A percentile compares a stretch with the other conserved stretches of the same genome.
phyloP scores from a whole-genome alignment of 78 protist species.

The Cavenderia fasciculata region DNA sequence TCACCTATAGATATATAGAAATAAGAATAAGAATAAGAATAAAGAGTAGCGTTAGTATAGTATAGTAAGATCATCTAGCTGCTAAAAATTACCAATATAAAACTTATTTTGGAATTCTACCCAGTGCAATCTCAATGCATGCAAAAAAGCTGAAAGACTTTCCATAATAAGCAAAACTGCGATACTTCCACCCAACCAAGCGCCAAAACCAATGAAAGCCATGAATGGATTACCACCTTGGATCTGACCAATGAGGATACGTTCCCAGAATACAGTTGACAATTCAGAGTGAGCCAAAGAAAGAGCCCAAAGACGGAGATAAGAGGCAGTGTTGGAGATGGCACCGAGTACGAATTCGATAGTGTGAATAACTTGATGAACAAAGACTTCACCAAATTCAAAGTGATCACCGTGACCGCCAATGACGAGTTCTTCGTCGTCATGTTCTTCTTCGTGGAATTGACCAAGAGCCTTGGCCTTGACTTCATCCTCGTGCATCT shows the following conservation, averaged over 20 bases:
- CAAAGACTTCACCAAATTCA: constrained; percentile 91
- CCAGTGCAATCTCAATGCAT: constrained; percentile 99
- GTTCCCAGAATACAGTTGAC: constrained; percentile 80
- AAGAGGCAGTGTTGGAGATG: constrained; percentile 99
- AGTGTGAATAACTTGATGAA: constrained; percentile 98
- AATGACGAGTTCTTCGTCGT: constrained; percentile 48
- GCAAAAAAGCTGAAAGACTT: constrained; percentile 99
- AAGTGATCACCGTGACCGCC: constrained; percentile 85
- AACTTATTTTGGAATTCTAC: constrained; percentile 99
- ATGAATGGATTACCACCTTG: constrained; percentile 50
- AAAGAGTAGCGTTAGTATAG: no score
- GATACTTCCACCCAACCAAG: constrained; percentile 95
- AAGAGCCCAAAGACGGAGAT: constrained; percentile 99
- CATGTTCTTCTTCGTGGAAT: constrained; percentile 51
- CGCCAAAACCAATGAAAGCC: constrained; percentile 84
- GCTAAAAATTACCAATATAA: constrained; percentile 89
- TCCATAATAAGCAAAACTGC: constrained; percentile 99
- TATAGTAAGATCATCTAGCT: no score
- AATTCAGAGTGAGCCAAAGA: constrained; percentile 98
- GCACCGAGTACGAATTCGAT: constrained; percentile 99
- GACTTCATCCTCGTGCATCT: constrained; percentile 15
- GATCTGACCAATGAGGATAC: constrained; percentile 39
- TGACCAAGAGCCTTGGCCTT: constrained; percentile 17
- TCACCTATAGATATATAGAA: no score
- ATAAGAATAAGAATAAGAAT: no score